Evolutionary conservation across 2,329 filamentous ascomycete species (phyloP).

Genomic region (Fusarium buharicum): DNA sequence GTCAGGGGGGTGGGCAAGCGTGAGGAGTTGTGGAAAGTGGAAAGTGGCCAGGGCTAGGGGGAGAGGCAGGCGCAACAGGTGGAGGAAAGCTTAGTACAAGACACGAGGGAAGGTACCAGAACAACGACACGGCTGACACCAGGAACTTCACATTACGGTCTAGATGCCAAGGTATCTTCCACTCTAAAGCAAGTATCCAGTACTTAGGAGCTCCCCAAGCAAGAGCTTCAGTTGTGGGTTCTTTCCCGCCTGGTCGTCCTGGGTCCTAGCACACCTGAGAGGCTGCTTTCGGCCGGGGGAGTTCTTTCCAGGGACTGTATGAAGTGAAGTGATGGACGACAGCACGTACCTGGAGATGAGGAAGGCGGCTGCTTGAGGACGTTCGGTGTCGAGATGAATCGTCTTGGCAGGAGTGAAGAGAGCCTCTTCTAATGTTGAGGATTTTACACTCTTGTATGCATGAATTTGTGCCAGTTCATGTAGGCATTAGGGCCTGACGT

Average conservation of each 20-base stretch:
- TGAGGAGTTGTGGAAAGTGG: conserved; percentile 43
- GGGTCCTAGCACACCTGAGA: conserved; percentile 28
- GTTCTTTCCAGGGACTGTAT: conserved; percentile 17
- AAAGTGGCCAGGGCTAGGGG: conserved; percentile 45
- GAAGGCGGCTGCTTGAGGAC: conserved; percentile 19
- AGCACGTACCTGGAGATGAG: conserved; percentile 26
- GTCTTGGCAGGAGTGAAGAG: conserved; percentile 13
- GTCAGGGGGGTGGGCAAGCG: conserved; percentile 42
- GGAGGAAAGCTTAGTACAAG: conserved; percentile 33
- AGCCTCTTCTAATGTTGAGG: neutral
- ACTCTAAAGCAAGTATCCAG: conserved; percentile 15
- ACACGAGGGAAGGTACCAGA: conserved; percentile 36
- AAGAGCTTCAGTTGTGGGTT: conserved; percentile 36
- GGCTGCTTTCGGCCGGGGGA: conserved; percentile 26
- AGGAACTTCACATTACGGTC: conserved; percentile 9
- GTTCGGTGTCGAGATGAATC: conserved; percentile 4
- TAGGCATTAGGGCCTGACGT: conserved; percentile 45
- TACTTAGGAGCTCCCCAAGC: conserved; percentile 25
- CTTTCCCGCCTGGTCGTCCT: conserved; percentile 23
- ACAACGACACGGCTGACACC: conserved; percentile 3
- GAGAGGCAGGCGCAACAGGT: conserved; percentile 35
- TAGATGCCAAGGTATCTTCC: conserved; percentile 15
- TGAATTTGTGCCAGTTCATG: conserved; percentile 45
- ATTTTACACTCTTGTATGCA: conserved; percentile 14
- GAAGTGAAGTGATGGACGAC: conserved; percentile 11